Evolutionary conservation across 768 basidiomycete species (phyloP).

Genomic region (Tulasnella sp.): DNA sequence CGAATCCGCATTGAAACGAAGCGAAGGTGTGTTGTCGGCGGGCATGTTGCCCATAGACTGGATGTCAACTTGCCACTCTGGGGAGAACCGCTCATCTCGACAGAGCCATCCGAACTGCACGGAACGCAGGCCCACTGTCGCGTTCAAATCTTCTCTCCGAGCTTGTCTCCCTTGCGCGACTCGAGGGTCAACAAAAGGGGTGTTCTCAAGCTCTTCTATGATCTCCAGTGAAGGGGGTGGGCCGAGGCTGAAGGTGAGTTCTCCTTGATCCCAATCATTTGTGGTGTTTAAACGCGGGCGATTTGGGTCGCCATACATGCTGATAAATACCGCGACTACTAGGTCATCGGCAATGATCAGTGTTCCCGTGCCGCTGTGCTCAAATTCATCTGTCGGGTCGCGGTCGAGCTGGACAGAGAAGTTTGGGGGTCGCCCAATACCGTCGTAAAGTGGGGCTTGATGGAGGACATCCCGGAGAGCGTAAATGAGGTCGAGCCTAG

Average conservation of each 20-base stretch:
- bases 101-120: conserved; percentile 28
- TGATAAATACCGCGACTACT: not conserved
- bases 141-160: not conserved
- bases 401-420: conserved; percentile 1
- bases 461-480: not conserved
- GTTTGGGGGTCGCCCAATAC: not conserved
- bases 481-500: not conserved
- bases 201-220: not conserved
- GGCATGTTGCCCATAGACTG: not conserved
- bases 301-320: conserved; percentile 1
- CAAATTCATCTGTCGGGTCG: not conserved
- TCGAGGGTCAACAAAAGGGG: conserved; percentile 13
- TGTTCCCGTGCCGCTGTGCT: conserved; percentile 10
- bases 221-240: not conserved
- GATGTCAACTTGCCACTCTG: conserved; percentile 21
- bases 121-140: not conserved
- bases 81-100: conserved; percentile 24
- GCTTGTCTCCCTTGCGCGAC: not conserved
- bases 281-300: not conserved
- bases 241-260: not conserved
- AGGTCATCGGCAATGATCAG: not conserved
- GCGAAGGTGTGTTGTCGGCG: not conserved
- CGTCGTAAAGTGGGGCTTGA: not conserved
- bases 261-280: not conserved
- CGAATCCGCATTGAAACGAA: conserved; percentile 1